Percentiles rank a stretch among this genome's conserved stretches.
These are phyloP conservation scores for Herpotrichia juniperi DNA, from an alignment of 2,329 filamentous ascomycete genomes.

Conservation along the genomic window DNA sequence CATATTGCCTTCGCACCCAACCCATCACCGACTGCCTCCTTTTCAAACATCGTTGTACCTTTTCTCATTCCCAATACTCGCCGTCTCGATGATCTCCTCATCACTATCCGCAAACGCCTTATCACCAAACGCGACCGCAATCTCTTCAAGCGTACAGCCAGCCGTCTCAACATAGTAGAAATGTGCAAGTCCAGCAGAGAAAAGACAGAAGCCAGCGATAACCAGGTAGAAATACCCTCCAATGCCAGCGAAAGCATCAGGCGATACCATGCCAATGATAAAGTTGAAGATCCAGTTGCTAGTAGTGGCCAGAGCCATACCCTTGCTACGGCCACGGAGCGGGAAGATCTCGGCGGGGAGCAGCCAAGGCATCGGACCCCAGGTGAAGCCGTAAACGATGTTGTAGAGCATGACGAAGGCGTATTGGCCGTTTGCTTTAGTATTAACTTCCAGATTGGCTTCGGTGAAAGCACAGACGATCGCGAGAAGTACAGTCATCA, in stretches of 20 bases:
- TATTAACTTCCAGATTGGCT: conserved; percentile 30
- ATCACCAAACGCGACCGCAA: conserved; percentile 51
- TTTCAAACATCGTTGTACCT: too few relatives aligned
- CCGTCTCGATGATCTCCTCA: conserved; percentile 5
- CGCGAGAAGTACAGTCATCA: conserved; percentile 42
- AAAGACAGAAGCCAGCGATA: conserved; percentile 51
- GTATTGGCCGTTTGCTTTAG: conserved; percentile 46
- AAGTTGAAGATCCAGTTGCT: conserved; percentile 49
- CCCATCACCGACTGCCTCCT: too few relatives aligned
- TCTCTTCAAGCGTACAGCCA: conserved; percentile 44
- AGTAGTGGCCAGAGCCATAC: conserved; percentile 48
- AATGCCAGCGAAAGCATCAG: conserved; percentile 50
- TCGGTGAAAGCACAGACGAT: conserved; percentile 50
- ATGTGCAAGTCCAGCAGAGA: conserved; percentile 41
- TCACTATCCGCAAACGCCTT: conserved; percentile 45
- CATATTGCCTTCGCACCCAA: too few relatives aligned
- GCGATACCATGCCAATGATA: conserved; percentile 50
- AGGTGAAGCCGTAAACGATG: conserved; percentile 46
- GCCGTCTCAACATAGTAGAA: conserved; percentile 53
- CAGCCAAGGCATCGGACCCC: conserved; percentile 51
- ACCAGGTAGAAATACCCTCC: conserved; percentile 52
- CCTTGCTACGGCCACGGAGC: conserved; percentile 47
- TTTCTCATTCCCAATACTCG: too few relatives aligned
- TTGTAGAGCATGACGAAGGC: conserved; percentile 50
- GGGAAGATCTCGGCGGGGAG: conserved; percentile 44